phyloP scores from a whole-genome alignment of 495 filamentous ascomycete genomes.

The Trichoderma gamsii region DNA sequence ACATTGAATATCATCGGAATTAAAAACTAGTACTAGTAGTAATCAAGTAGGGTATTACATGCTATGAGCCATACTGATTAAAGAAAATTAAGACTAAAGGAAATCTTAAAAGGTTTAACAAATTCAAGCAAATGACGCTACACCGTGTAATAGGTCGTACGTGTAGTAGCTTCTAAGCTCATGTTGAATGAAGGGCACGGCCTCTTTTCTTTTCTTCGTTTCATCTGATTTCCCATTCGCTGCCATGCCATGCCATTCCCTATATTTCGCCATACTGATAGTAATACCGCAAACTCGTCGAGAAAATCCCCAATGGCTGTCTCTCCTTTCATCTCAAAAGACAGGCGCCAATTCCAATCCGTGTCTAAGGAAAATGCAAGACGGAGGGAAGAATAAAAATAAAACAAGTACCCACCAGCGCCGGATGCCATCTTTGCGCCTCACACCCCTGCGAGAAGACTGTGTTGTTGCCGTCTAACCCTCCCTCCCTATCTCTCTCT shows the following conservation, averaged over 20 bases:
- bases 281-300: not conserved
- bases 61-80: not conserved
- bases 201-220: not conserved
- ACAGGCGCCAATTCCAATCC: conserved; percentile 3
- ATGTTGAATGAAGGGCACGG: not conserved
- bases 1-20: not conserved
- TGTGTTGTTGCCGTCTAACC: not conserved
- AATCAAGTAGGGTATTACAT: not conserved
- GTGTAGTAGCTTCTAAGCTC: not conserved
- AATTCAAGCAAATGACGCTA: not conserved
- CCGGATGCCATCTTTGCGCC: not conserved
- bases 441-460: not conserved
- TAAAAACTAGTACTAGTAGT: not conserved
- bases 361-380: conserved; percentile 10
- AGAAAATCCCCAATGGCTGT: not conserved
- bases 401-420: conserved; percentile 3
- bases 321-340: not conserved
- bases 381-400: not conserved
- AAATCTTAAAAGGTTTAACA: not conserved
- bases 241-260: conserved; percentile 4
- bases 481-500: too few relatives aligned
- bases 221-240: not conserved
- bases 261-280: not conserved
- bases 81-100: not conserved
- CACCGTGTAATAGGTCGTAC: not conserved